Evolutionary conservation across 164 flowering plant genomes (phyloP).

Genomic region (Saururus chinensis): DNA sequence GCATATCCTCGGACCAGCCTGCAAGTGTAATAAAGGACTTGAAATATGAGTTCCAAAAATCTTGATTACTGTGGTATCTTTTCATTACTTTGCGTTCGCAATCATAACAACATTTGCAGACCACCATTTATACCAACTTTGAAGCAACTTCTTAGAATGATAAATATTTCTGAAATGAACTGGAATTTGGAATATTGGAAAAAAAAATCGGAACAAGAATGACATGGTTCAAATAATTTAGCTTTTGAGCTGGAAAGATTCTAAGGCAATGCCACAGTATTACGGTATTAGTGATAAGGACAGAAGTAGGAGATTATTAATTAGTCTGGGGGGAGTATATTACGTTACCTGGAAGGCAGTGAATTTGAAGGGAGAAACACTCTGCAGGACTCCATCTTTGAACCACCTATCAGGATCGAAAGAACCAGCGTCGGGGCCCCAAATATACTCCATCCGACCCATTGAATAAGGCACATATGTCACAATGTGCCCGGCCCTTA

Average conservation of each 20-base stretch:
- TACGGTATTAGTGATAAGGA: too few relatives aligned
- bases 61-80: too few relatives aligned
- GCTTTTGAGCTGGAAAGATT: too few relatives aligned
- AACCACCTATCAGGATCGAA: conserved; percentile 92
- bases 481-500: conserved; percentile 89
- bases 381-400: conserved; percentile 67
- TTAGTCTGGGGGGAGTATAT: neutral
- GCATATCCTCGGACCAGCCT: conserved; percentile 97
- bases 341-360: conserved; percentile 74
- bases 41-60: neutral
- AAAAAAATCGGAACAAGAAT: too few relatives aligned
- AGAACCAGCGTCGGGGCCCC: conserved; percentile 77
- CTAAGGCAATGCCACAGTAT: too few relatives aligned
- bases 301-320: too few relatives aligned
- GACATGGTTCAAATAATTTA: too few relatives aligned
- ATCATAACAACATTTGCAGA: too few relatives aligned
- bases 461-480: conserved; percentile 92
- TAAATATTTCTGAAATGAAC: too few relatives aligned
- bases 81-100: neutral
- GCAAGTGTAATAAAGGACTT: conserved; percentile 4
- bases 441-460: conserved; percentile 93
- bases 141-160: too few relatives aligned
- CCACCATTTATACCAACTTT: too few relatives aligned
- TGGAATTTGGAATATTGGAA: too few relatives aligned
- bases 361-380: conserved; percentile 84